phyloP scores from a whole-genome alignment of 257 asterid species.

The Verbena officinalis region DNA sequence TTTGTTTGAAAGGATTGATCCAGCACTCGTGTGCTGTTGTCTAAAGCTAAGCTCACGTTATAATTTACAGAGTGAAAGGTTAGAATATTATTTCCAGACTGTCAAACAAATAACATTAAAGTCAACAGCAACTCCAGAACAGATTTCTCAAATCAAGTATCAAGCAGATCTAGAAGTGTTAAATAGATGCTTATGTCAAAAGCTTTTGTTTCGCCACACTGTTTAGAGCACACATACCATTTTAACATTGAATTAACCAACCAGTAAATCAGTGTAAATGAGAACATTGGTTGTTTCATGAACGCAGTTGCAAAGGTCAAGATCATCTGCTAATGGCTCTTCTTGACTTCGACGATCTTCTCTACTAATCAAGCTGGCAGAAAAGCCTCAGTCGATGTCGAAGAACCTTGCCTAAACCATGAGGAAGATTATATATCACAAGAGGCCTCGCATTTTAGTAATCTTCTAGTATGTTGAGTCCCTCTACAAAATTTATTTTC shows the following conservation, averaged over 20 bases:
- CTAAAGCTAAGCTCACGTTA: neutral
- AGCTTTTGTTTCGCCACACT: neutral
- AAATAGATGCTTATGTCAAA: neutral
- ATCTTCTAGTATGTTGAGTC: neutral
- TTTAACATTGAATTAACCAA: neutral
- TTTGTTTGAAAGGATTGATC: neutral
- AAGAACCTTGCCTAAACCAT: neutral
- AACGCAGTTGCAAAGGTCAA: neutral
- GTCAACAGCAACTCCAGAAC: neutral
- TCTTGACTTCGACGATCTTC: neutral
- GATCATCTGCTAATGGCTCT: neutral
- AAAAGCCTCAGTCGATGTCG: neutral
- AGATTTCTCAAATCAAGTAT: neutral
- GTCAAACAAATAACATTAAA: neutral
- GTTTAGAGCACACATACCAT: neutral
- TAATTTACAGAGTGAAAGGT: neutral
- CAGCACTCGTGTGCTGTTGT: neutral
- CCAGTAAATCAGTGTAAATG: neutral
- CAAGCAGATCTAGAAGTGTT: neutral
- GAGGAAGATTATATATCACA: neutral
- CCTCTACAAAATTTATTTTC: neutral
- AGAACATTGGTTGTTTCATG: neutral
- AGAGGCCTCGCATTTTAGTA: neutral
- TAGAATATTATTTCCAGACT: neutral
- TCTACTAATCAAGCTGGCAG: conserved; percentile 2